A percentile compares a stretch with the other conserved stretches of the same genome.
phyloP scores from a whole-genome alignment of 2,329 filamentous ascomycete genomes.

The Fusarium brevicatenulatum region DNA sequence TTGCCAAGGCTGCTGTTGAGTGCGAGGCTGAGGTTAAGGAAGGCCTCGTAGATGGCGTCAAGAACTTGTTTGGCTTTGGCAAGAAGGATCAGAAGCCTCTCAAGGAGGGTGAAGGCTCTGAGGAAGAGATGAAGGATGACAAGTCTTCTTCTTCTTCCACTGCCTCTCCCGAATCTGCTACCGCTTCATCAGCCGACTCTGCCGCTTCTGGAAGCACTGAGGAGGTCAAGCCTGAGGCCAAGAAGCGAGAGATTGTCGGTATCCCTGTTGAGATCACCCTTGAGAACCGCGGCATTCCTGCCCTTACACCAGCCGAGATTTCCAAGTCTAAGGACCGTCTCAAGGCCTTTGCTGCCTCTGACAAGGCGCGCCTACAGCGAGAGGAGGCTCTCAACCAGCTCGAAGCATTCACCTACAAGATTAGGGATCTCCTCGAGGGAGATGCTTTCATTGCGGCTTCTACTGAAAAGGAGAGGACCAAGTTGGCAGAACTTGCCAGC shows the following conservation, averaged over 20 bases:
- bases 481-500: constrained; percentile 74
- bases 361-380: constrained; percentile 77
- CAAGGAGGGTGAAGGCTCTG: constrained; percentile 53
- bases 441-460: constrained; percentile 78
- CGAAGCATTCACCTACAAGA: constrained; percentile 92
- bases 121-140: constrained; percentile 57
- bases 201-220: constrained; percentile 58
- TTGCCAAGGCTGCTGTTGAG: constrained; percentile 79
- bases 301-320: constrained; percentile 60
- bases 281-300: constrained; percentile 61
- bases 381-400: constrained; percentile 92
- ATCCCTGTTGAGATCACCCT: constrained; percentile 63
- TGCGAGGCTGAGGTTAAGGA: constrained; percentile 88
- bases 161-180: constrained; percentile 40
- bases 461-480: constrained; percentile 72
- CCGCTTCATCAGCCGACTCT: constrained; percentile 50
- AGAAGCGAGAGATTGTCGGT: constrained; percentile 67
- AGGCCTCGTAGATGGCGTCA: constrained; percentile 90
- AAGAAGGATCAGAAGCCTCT: constrained; percentile 82
- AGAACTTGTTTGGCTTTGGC: constrained; percentile 95
- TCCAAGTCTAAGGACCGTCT: constrained; percentile 74
- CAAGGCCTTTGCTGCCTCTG: constrained; percentile 85
- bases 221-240: constrained; percentile 62
- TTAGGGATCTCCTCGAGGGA: constrained; percentile 83
- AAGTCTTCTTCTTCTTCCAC: constrained; percentile 42